A percentile compares a stretch with the other conserved stretches of the same genome.
phyloP scores from a whole-genome alignment of 192 early-diverging fungal species.

The Neocallimastix lanati region DNA sequence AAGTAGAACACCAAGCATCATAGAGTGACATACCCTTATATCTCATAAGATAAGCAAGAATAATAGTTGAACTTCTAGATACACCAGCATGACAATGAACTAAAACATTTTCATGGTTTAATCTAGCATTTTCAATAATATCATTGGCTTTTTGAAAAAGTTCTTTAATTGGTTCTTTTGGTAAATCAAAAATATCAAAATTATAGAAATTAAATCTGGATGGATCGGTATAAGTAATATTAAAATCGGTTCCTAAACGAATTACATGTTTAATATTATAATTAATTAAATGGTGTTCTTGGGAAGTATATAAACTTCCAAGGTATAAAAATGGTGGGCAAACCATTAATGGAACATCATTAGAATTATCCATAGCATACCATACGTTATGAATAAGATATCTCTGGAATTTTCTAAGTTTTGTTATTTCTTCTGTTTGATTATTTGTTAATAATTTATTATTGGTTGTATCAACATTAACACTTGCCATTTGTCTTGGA shows the following conservation, averaged over 20 bases:
- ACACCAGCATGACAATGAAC: slow-evolving; percentile 46
- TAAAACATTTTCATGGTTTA: slow-evolving; percentile 9
- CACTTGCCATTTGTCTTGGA: not conserved
- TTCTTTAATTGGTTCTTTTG: slow-evolving; percentile 11
- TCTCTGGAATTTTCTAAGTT: slow-evolving; percentile 7
- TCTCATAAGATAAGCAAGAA: slow-evolving; percentile 39
- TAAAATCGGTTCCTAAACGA: slow-evolving; percentile 21
- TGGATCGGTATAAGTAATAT: not conserved
- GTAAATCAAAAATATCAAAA: slow-evolving; percentile 17
- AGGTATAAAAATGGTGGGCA: slow-evolving; percentile 14
- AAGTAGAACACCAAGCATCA: slow-evolving; percentile 20
- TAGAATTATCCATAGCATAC: slow-evolving; percentile 10
- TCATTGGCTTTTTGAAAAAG: slow-evolving; percentile 15
- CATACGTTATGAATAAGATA: slow-evolving; percentile 13
- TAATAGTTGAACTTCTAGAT: slow-evolving; percentile 28
- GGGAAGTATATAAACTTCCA: slow-evolving; percentile 13
- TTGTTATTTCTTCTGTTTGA: not conserved
- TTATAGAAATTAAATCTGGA: slow-evolving; percentile 12
- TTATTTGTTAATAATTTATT: not conserved
- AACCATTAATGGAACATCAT: slow-evolving; percentile 15
- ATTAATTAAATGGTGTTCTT: not conserved
- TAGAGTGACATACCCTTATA: slow-evolving; percentile 13
- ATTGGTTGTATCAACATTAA: not conserved
- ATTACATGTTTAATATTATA: slow-evolving; percentile 19
- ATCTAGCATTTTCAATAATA: slow-evolving; percentile 10